Evolutionary conservation across 805 yeast genomes (phyloP), one percentile per base, ranked within the genome.

Genomic region (Candida boidinii): DNA sequence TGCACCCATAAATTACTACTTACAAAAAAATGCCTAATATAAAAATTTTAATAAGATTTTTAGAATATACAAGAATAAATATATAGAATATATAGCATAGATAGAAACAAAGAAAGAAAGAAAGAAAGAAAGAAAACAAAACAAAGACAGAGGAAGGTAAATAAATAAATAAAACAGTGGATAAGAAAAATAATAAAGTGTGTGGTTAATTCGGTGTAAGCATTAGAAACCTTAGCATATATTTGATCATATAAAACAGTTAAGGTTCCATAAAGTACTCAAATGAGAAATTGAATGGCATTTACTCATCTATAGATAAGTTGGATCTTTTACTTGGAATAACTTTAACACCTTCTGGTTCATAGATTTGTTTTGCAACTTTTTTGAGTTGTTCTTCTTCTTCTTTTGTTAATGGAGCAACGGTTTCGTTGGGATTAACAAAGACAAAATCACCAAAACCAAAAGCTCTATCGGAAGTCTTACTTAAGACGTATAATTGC

Each of bases 361-460:
- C 76, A 45, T 71, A 79, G 43, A 69, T 70, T 36, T 58, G 58
- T 42, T 66, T 68, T 4, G 76, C 79, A 35, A 60, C 62, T 24
- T 60, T 56, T 36, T 64, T 62, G 52, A 79, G 62, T 32, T 63
- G 66, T 29, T 60, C 62, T 47, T 73, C 81, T 58, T 86, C 87
- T 30, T 73, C 74, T 27, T 61, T 58, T 1, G 86, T 74, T 44
- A 87, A 64, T 15, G 80, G 82, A 43, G 70, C 76, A 30, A 90
- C 94, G 4, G 79, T 70, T 51, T 77, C 76, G 53, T 79, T 74
- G 10, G 96, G 94, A 9, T 88, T 76, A 25, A 85, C 81, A 59
- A 92, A 92, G 35, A 68, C 69, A 56, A 88, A 87, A 46, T 78
- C 75, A 21, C 98, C 98, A 44, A 83, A 75, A 1, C 94, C 96